Conservation (phyloP, 208 protist genomes). For the Leishmania braziliensis region DNA sequence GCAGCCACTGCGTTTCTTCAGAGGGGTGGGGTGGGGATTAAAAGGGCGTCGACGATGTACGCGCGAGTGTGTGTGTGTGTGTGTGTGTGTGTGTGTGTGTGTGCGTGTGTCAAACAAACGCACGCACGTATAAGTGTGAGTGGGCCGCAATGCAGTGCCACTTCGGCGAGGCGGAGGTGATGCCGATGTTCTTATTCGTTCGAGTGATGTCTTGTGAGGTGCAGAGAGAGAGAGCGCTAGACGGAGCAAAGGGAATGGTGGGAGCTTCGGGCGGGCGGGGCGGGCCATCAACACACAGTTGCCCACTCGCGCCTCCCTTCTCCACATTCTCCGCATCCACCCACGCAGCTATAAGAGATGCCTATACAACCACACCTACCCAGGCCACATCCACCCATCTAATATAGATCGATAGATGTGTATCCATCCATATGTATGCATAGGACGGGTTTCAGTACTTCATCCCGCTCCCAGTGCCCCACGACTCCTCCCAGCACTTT, state of each 20-base stretch:
- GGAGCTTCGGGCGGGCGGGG: neutral
- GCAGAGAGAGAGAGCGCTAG: neutral
- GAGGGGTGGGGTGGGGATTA: neutral
- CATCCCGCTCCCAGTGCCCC: slow-evolving; percentile 77
- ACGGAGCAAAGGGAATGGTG: neutral
- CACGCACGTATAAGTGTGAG: neutral
- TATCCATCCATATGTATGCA: neutral
- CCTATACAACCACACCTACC: neutral
- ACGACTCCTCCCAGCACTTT: slow-evolving; percentile 90
- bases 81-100: neutral
- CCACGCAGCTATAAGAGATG: neutral
- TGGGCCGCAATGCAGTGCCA: neutral
- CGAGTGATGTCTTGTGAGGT: neutral
- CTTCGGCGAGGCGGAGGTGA: neutral
- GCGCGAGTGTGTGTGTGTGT: neutral
- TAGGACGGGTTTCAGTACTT: slow-evolving; percentile 16
- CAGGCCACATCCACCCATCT: neutral
- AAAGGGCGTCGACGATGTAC: neutral
- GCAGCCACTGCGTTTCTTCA: neutral
- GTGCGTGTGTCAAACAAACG: neutral
- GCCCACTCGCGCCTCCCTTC: too few species aligned
- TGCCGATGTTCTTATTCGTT: neutral
- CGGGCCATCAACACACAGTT: neutral
- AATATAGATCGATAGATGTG: neutral
- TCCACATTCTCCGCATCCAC: neutral